Base-by-base conservation (phyloP, 495 filamentous ascomycete genomes). In the Penicillium argentinense region DNA sequence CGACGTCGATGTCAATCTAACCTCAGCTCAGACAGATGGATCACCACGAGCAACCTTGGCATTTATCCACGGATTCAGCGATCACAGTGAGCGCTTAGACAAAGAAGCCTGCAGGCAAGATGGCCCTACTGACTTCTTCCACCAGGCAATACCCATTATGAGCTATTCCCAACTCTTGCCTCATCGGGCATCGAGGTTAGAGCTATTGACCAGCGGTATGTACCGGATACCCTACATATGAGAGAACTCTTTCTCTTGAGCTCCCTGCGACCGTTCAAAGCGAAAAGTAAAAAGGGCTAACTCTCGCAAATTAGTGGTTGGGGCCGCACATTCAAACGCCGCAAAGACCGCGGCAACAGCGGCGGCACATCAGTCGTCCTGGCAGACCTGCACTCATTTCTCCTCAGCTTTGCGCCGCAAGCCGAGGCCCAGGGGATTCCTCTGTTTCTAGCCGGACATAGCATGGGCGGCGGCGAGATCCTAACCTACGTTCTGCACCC, bases 371-470 rank as follows among this genome's bases (percentile, higher is more conserved):
- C 67, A 11, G 78, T 69, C 36, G 86, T 95, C 29, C 72, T 93
- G 22, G 73, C 79, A 24, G 91, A 96, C 69, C 83, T 96, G 49
- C 84, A 80, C 23, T 79, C 81, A 19, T 82, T 95, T 62, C 71
- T 90, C 40, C 22, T 42, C 17, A 36, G 23, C 16, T 54, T 71
- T 14, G 53, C 67, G 18, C 64, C 74, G 41, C 60, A 76, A 9
- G 54, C 44, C 12, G 32, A 52, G 36, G 51, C 46, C 42, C 38
- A 59, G 9, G 53, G 58, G 5, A 55, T 77, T 4, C 89, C 91
- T 0, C 62, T 92, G 14, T 96, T 96, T 68, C 76, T 96, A n/a
- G 79, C 89, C 63, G 90, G 90, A 39, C 90, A 95, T 67, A 88
- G 84, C 27, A 89, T 85, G 84, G 91, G 91, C 61, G 91, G 91